Evolutionary conservation across 2,329 filamentous ascomycete species (phyloP).

Genomic region (Passalora sequoiae): DNA sequence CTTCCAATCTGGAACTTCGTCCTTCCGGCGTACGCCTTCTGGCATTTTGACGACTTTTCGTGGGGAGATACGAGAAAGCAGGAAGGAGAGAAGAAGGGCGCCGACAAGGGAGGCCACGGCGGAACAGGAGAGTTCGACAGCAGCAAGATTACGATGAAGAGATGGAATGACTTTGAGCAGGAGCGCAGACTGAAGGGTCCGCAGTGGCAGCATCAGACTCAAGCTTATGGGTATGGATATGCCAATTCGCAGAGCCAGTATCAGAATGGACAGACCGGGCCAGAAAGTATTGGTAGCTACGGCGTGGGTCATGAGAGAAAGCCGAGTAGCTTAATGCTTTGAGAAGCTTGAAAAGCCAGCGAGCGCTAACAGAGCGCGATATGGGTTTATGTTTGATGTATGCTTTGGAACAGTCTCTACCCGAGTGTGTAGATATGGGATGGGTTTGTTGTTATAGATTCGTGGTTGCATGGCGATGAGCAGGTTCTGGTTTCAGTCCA

Average conservation of each 20-base stretch:
- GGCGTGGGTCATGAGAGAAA: conserved; percentile 22
- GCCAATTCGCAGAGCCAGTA: conserved; percentile 10
- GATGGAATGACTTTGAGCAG: conserved; percentile 94
- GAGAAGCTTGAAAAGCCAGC: conserved; percentile 5
- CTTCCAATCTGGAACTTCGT: conserved; percentile 98
- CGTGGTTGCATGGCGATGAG: background rate
- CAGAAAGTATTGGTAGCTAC: conserved; percentile 8
- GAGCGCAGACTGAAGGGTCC: conserved; percentile 34
- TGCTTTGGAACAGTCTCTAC: background rate
- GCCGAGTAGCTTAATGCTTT: conserved; percentile 20
- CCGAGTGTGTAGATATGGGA: conserved; percentile 1
- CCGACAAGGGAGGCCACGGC: conserved; percentile 52
- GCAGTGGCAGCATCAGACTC: conserved; percentile 13
- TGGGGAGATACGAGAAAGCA: conserved; percentile 99
- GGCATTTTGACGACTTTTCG: conserved; percentile 99
- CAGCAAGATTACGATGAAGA: conserved; percentile 98
- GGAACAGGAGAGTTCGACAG: conserved; percentile 97
- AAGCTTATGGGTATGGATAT: conserved; percentile 13
- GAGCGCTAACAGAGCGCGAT: conserved; percentile 1
- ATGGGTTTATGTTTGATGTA: background rate
- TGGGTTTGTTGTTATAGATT: background rate
- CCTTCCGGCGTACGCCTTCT: conserved; percentile 88
- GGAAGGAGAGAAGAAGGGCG: conserved; percentile 81
- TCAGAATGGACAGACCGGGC: too few relatives aligned
- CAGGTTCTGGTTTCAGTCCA: background rate